phyloP scores from a whole-genome alignment of 2,329 filamentous ascomycete genomes.

The Neonectria hederae region DNA sequence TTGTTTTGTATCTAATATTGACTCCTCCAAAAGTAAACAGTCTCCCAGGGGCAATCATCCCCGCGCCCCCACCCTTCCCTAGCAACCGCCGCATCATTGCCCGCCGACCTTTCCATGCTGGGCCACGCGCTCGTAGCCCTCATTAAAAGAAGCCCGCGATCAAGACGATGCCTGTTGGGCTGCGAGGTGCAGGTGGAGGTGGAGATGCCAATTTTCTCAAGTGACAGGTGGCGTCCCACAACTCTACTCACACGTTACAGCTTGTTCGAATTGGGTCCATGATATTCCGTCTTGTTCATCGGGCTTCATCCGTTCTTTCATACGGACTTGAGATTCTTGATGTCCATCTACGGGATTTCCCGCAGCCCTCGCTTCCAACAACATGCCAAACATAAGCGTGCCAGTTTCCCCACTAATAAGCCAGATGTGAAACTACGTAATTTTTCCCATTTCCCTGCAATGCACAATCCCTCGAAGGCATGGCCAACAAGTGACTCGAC shows the following conservation, averaged over 20 bases:
- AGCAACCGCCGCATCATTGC: constrained; percentile 35
- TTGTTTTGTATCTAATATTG: constrained; percentile 44
- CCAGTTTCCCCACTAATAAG: neutral
- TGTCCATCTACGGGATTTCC: neutral
- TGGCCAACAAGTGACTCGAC: neutral
- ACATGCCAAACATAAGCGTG: constrained; percentile 8
- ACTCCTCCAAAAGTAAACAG: constrained; percentile 36
- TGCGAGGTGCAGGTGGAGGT: constrained; percentile 3
- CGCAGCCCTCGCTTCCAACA: constrained; percentile 5
- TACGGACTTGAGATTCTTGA: neutral
- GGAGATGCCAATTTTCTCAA: neutral
- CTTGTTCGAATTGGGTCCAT: neutral
- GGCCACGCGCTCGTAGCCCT: constrained; percentile 30
- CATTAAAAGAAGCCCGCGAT: constrained; percentile 34
- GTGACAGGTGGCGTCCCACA: neutral
- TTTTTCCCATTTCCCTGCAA: constrained; percentile 1
- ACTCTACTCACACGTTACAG: neutral
- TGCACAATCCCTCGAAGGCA: constrained; percentile 5
- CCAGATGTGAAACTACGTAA: constrained; percentile 10
- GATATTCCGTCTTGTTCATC: neutral
- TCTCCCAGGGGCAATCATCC: constrained; percentile 25
- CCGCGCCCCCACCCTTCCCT: constrained; percentile 39
- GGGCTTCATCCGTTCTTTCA: neutral
- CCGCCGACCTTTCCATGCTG: constrained; percentile 34
- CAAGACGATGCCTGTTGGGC: neutral